Conservation (phyloP, 163 green algal genomes). For the Chlorella variabilis region DNA sequence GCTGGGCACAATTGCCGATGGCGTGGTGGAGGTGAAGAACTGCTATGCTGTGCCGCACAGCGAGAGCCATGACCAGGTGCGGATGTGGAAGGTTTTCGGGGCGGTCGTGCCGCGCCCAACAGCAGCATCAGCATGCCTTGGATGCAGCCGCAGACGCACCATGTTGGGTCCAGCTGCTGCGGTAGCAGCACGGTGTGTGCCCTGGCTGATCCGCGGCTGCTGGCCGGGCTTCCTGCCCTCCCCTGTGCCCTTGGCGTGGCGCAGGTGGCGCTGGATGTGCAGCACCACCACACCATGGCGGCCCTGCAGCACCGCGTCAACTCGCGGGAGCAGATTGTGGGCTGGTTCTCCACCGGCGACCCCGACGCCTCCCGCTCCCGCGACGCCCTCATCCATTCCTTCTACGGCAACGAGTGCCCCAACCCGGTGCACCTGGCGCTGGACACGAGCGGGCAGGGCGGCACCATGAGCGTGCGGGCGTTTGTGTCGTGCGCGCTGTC, state of each 20-base stretch:
- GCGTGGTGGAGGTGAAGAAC: conserved; percentile 89
- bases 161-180: no score
- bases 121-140: no score
- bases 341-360: conserved; percentile 81
- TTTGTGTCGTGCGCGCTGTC: conserved; percentile 78
- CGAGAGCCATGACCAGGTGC: conserved; percentile 87
- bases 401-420: conserved; percentile 85
- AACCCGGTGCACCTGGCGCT: conserved; percentile 88
- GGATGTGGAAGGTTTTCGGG: no score
- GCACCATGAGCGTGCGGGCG: conserved; percentile 72
- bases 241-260: not conserved
- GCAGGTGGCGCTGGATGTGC: conserved; percentile 95
- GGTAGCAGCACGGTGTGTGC: no score
- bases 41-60: conserved; percentile 97
- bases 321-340: conserved; percentile 88
- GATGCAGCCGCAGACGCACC: no score
- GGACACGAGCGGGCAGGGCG: conserved; percentile 79
- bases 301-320: conserved; percentile 93
- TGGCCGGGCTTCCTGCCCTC: no score
- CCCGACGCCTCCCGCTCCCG: conserved; percentile 52
- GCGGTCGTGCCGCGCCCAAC: no score
- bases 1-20: conserved; percentile 83
- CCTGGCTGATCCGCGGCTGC: no score
- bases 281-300: conserved; percentile 96
- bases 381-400: conserved; percentile 95